Percentiles rank a stretch among this genome's conserved stretches.
Evolutionary conservation across 2,329 filamentous ascomycete species (phyloP).

Genomic region (Phialocephala sp.): DNA sequence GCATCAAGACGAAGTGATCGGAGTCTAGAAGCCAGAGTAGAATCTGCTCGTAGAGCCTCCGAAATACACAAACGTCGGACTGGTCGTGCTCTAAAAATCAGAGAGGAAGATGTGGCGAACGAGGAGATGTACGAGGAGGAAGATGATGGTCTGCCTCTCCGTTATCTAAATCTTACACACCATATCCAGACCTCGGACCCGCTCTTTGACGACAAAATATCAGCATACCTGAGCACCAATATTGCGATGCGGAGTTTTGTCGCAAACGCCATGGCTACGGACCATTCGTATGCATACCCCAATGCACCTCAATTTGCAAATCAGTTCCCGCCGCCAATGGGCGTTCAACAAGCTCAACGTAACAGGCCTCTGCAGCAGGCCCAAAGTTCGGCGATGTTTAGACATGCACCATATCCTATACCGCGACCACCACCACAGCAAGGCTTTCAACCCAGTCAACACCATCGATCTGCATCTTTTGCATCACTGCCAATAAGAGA

Average conservation of each 20-base stretch:
- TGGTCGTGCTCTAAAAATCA: slow-evolving; percentile 80
- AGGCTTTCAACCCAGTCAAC: slow-evolving; percentile 41
- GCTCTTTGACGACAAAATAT: slow-evolving; percentile 36
- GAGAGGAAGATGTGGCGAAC: slow-evolving; percentile 83
- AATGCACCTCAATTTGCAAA: slow-evolving; percentile 15
- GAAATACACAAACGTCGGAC: slow-evolving; percentile 89
- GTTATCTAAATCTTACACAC: slow-evolving; percentile 67
- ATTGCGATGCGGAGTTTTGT: slow-evolving; percentile 59
- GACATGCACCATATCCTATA: slow-evolving; percentile 50
- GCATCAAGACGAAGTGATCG: slow-evolving; percentile 87
- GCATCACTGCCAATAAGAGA: slow-evolving; percentile 41
- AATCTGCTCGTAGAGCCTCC: slow-evolving; percentile 88
- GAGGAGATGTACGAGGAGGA: slow-evolving; percentile 98
- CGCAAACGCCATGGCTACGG: slow-evolving; percentile 51
- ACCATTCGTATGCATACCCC: slow-evolving; percentile 43
- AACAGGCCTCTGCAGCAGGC: slow-evolving; percentile 26
- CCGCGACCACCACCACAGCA: slow-evolving; percentile 38
- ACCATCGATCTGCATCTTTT: slow-evolving; percentile 52
- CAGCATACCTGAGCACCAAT: slow-evolving; percentile 60
- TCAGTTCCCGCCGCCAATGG: slow-evolving; percentile 35
- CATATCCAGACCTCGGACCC: slow-evolving; percentile 50
- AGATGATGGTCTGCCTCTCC: slow-evolving; percentile 77
- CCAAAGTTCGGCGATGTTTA: slow-evolving; percentile 39
- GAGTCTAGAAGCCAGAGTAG: slow-evolving; percentile 83
- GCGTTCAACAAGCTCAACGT: slow-evolving; percentile 22